Evolutionary conservation across 2,329 filamentous ascomycete genomes (phyloP).

Genomic region (Alternaria hordeiaustralica): DNA sequence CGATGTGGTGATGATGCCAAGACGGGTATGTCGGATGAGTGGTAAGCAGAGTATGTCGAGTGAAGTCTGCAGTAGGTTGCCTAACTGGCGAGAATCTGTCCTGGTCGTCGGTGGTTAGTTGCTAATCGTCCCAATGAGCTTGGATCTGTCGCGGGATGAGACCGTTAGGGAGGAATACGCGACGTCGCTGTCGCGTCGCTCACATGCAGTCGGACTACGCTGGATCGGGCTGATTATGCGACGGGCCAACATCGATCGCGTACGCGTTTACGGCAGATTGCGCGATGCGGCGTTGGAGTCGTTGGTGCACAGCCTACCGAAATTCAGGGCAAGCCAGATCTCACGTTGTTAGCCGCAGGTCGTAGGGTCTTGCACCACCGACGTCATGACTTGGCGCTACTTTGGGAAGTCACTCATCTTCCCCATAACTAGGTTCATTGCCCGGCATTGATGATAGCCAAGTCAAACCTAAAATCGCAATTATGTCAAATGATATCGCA

Average conservation of each 20-base stretch:
- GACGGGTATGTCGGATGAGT: not conserved
- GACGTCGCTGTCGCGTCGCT: not conserved
- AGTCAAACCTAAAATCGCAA: not conserved
- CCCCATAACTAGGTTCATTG: constrained; percentile 2
- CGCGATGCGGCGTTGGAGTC: constrained; percentile 3
- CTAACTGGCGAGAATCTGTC: not conserved
- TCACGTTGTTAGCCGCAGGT: not conserved
- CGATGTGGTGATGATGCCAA: not conserved
- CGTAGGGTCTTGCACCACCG: not conserved
- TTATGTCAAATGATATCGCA: constrained; percentile 28
- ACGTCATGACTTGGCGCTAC: constrained; percentile 16
- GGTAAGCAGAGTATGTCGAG: not conserved
- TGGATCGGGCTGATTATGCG: not conserved
- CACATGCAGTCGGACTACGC: not conserved
- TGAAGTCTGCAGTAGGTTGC: not conserved
- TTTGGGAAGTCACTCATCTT: not conserved
- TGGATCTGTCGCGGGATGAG: not conserved
- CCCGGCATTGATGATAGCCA: not conserved
- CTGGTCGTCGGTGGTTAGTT: not conserved
- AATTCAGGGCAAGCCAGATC: not conserved
- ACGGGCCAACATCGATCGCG: not conserved
- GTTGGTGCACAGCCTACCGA: constrained; percentile 2
- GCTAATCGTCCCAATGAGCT: not conserved
- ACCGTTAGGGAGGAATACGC: not conserved
- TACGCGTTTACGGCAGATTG: not conserved